Base-by-base conservation (phyloP, 2,329 filamentous ascomycete species). In the Gnomoniopsis smithogilvyi region DNA sequence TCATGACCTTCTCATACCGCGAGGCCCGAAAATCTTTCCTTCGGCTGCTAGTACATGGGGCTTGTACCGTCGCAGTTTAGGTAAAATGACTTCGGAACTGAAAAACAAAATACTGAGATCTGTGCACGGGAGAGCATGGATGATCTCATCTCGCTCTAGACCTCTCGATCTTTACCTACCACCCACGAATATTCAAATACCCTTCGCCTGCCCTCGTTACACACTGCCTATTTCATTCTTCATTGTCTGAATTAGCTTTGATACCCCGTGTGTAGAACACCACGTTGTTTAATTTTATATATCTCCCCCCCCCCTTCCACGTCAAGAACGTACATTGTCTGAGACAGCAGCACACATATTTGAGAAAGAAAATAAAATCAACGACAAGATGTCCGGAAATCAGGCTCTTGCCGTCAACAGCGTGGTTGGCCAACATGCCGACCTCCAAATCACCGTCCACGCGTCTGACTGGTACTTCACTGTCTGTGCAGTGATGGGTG, bases 391-490 rank as follows among this genome's bases (percentile, higher is more conserved):
- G 69, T 24, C 63, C 26, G 70, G 72, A 46, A 82, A 83, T 64
- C 63, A 79, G 41, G 80, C 80, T 10, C 66, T 83, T 36, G 64
- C 71, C 47, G 67, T 73, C 64, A 83, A 83, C 62, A 65, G 65
- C 62, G 74, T 75, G 60, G 74, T 74, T 15, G 76, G 77, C 59
- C 79, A 78, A 62, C 80, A 78, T 2, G 78, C 79, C 17, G 76
- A 87, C 66, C 80, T 88, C 45, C 74, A 75, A 63, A 85, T 88
- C 65, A 87, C 84, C 12, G 74, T 70, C 19, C 81, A 72, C 66
- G 86, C 84, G 15, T 87, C 83, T 1, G 78, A 87, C 68, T 86
- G 82, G 75, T 86, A 87, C 67, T 89, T 81, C 72, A 74, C 86
- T 8, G 80, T 88, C 17, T 83, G 78, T 62, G 80, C 84, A 1